Conservation (phyloP, 2,329 filamentous ascomycete species). For the Metarhizium humberi region DNA sequence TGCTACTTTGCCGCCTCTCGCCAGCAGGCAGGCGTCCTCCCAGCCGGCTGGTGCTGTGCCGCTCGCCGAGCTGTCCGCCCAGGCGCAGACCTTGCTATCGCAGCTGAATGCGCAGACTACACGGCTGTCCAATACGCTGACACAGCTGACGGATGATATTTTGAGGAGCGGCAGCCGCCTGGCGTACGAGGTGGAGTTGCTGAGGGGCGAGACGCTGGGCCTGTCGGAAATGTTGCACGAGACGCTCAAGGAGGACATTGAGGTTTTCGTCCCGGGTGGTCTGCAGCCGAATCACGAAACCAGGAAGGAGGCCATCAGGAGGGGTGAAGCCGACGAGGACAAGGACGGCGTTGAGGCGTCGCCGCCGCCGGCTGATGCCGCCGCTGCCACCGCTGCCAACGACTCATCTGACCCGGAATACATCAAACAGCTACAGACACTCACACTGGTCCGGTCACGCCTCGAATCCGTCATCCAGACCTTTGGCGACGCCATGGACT, state of each 20-base stretch:
- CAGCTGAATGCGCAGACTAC: slow-evolving; percentile 85
- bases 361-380: slow-evolving; percentile 6
- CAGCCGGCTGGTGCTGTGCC: slow-evolving; percentile 35
- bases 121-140: slow-evolving; percentile 70
- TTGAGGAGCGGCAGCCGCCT: slow-evolving; percentile 77
- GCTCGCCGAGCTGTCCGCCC: slow-evolving; percentile 67
- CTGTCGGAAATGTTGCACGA: slow-evolving; percentile 71
- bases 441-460: slow-evolving; percentile 73
- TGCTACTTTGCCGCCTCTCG: slow-evolving; percentile 60
- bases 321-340: slow-evolving; percentile 10
- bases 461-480: slow-evolving; percentile 82
- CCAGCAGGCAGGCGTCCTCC: slow-evolving; percentile 26
- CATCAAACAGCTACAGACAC: slow-evolving; percentile 69
- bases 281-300: slow-evolving; percentile 23
- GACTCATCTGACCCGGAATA: slow-evolving; percentile 48
- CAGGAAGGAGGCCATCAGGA: slow-evolving; percentile 10
- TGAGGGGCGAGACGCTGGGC: slow-evolving; percentile 80
- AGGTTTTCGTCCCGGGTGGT: slow-evolving; percentile 56
- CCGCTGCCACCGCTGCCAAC: slow-evolving; percentile 4
- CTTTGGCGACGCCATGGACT: slow-evolving; percentile 94
- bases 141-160: slow-evolving; percentile 90
- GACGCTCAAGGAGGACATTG: slow-evolving; percentile 60
- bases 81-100: slow-evolving; percentile 76
- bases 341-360: slow-evolving; percentile 14
- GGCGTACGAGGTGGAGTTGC: slow-evolving; percentile 87